Percentiles rank a stretch among this genome's conserved stretches.
Evolutionary conservation across 2,329 filamentous ascomycete species (phyloP).

Genomic region (Fusarium sacchari): DNA sequence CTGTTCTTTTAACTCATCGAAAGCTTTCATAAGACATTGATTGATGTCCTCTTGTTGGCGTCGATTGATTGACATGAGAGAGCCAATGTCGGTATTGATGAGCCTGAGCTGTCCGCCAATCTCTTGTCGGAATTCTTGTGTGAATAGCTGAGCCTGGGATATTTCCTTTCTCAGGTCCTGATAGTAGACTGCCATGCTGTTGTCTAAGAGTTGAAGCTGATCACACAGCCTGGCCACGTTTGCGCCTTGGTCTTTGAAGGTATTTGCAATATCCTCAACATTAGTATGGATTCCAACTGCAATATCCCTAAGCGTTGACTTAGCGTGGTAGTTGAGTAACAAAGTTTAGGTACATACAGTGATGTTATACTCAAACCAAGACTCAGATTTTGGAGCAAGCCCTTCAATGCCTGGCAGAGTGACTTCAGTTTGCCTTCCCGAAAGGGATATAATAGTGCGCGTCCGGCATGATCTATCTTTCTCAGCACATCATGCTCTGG

Average conservation of each 20-base stretch:
- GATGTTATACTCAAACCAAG: rapidly evolving
- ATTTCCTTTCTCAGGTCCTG: rapidly evolving
- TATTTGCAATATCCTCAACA: rapidly evolving
- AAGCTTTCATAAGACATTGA: rapidly evolving
- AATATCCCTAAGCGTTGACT: rapidly evolving
- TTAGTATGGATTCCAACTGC: neutral
- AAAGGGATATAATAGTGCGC: rapidly evolving
- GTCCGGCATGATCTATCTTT: neutral
- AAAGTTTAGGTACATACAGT: rapidly evolving
- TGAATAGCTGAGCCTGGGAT: rapidly evolving
- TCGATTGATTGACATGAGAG: neutral
- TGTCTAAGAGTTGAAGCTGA: rapidly evolving
- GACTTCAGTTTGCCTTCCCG: neutral
- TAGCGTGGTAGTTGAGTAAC: rapidly evolving
- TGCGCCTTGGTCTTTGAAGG: rapidly evolving
- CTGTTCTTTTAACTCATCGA: neutral
- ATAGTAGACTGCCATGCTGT: rapidly evolving
- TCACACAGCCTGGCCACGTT: neutral
- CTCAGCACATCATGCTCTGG: rapidly evolving
- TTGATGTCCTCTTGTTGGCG: neutral
- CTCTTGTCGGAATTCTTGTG: neutral
- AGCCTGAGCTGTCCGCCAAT: neutral
- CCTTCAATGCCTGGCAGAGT: neutral
- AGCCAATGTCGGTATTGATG: neutral
- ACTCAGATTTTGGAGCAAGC: neutral